Conservation (phyloP, 2,329 filamentous ascomycete genomes). For the Byssothecium circinans region DNA sequence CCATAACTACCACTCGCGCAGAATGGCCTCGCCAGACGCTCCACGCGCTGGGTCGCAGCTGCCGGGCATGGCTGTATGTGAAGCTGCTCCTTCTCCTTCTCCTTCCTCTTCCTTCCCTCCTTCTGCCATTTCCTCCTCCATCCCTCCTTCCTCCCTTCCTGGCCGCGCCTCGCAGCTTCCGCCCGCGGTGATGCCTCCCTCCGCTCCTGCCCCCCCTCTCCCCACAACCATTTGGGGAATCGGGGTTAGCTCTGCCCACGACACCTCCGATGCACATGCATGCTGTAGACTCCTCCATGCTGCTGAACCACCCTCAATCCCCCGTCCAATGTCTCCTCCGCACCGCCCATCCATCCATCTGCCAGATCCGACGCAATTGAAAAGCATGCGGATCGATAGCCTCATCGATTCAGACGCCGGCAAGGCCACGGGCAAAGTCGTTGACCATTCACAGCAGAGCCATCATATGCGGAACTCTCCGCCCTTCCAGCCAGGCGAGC, state of each 20-base stretch:
- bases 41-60: constrained; percentile 20
- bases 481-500: constrained; percentile 38
- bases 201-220: no score
- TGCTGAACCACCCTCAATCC: no score
- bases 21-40: constrained; percentile 29
- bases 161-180: no score
- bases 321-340: no score
- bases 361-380: no score
- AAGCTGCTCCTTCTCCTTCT: constrained; percentile 4
- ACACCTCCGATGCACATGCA: no score
- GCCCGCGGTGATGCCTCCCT: no score
- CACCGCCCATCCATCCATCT: no score
- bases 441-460: constrained; percentile 20
- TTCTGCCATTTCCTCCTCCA: not conserved
- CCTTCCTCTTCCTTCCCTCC: constrained; percentile 8
- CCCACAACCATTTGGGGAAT: no score
- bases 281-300: no score
- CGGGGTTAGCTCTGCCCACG: no score
- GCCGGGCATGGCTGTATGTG: constrained; percentile 33
- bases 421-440: not conserved
- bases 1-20: constrained; percentile 32
- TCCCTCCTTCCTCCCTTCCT: not conserved
- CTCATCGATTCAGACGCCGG: not conserved
- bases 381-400: not conserved
- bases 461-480: constrained; percentile 36